Evolutionary conservation across 2,329 filamentous ascomycete species (phyloP).

Genomic region (Alternaria postmessia): DNA sequence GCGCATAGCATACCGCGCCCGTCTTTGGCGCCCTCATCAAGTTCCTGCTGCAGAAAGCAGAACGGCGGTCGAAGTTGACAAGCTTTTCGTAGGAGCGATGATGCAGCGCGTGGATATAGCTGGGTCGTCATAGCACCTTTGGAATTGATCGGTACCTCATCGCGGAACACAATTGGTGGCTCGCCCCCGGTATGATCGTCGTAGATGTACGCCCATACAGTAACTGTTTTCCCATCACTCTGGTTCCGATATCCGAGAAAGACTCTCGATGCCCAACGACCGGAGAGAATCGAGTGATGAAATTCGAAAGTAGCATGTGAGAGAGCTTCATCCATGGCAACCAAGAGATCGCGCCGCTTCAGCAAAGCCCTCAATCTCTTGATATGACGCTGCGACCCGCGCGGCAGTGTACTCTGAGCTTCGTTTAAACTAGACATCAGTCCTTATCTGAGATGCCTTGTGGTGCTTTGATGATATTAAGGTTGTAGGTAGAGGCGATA

Average conservation of each 20-base stretch:
- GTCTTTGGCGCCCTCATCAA: not conserved
- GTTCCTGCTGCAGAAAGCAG: not conserved
- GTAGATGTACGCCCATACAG: conserved; percentile 2
- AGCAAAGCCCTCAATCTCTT: not conserved
- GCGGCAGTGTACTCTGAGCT: not conserved
- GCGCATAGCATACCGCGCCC: not conserved
- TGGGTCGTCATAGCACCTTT: accelerated
- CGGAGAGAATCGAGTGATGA: not conserved
- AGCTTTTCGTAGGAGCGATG: conserved; percentile 2
- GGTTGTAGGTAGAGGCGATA: too few relatives aligned
- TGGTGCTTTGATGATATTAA: not conserved
- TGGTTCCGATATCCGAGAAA: not conserved
- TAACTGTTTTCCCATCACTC: not conserved
- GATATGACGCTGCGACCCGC: not conserved
- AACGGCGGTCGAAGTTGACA: not conserved
- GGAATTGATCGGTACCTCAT: not conserved
- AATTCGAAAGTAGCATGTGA: not conserved
- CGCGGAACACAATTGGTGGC: conserved; percentile 1
- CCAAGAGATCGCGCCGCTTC: not conserved
- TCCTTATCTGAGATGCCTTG: too few relatives aligned
- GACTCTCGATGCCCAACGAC: not conserved
- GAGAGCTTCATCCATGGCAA: not conserved
- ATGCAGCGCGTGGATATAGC: conserved; percentile 2
- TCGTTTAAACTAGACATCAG: not conserved
- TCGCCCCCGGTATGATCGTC: not conserved